These are phyloP conservation scores for Vitis hybrid DNA, from an alignment of 177 flowering plant genomes.

Conservation along the genomic window DNA sequence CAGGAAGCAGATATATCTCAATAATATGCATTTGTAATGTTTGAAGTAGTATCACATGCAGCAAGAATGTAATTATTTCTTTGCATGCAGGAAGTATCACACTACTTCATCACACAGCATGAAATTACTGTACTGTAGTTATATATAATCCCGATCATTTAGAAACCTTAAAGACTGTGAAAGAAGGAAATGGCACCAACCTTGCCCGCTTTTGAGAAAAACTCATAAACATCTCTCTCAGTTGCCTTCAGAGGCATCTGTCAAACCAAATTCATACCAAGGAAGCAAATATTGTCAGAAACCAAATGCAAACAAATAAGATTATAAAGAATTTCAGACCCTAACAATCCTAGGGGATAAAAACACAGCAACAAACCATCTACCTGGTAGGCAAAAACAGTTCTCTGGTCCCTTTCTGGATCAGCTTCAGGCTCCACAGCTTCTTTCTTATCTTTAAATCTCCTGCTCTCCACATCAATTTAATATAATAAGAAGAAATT, in stretches of 20 bases:
- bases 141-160: neutral
- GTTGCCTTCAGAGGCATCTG: slow-evolving; percentile 96
- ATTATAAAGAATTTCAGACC: neutral
- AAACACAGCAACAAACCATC: neutral
- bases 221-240: slow-evolving; percentile 91
- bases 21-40: slow-evolving; percentile 25
- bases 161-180: neutral
- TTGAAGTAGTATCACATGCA: slow-evolving; percentile 24
- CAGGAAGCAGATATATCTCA: slow-evolving; percentile 39
- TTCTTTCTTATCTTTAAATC: slow-evolving; percentile 80
- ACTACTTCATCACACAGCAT: neutral
- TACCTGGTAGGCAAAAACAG: slow-evolving; percentile 99
- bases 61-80: slow-evolving; percentile 16
- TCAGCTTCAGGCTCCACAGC: slow-evolving; percentile 89
- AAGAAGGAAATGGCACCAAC: slow-evolving; percentile 37
- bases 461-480: slow-evolving; percentile 39
- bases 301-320: slow-evolving; percentile 4
- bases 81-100: slow-evolving; percentile 11
- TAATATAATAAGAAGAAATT: neutral
- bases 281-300: neutral
- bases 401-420: slow-evolving; percentile 98
- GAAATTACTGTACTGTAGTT: neutral
- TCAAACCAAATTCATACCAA: slow-evolving; percentile 12
- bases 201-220: slow-evolving; percentile 97
- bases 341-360: neutral